These are phyloP conservation scores for Dryas octopetala DNA, from an alignment of 306 rosid species.

Conservation along the genomic window DNA sequence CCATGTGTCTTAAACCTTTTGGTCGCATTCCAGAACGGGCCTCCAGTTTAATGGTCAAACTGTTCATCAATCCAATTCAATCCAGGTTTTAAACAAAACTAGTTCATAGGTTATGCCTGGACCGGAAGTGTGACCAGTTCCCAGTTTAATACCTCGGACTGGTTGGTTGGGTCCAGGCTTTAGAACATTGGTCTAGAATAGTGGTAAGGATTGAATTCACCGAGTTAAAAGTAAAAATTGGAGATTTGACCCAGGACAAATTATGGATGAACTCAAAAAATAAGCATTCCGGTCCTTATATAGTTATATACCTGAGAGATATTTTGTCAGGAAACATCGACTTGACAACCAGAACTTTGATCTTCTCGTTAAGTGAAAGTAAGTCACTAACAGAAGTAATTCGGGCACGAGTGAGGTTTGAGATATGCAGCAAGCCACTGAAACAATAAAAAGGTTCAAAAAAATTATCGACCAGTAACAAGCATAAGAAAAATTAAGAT, in stretches of 20 bases:
- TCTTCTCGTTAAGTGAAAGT: slow-evolving; percentile 67
- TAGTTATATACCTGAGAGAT: slow-evolving; percentile 63
- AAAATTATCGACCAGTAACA: slow-evolving; percentile 16
- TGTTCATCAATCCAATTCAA: background rate
- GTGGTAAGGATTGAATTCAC: background rate
- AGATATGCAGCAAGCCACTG: slow-evolving; percentile 96
- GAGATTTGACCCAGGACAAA: background rate
- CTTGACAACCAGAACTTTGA: slow-evolving; percentile 84
- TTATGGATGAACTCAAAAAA: background rate
- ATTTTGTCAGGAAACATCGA: slow-evolving; percentile 86
- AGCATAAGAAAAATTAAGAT: slow-evolving; percentile 5
- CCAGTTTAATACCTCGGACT: background rate
- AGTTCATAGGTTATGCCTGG: background rate
- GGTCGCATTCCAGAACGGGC: background rate
- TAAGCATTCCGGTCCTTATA: background rate
- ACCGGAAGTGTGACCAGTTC: background rate
- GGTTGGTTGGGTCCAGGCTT: background rate
- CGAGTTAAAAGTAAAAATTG: background rate
- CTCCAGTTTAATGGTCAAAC: background rate
- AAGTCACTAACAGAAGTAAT: slow-evolving; percentile 68
- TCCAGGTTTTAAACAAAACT: background rate
- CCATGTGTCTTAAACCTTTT: background rate
- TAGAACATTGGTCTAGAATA: background rate
- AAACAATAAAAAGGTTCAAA: slow-evolving; percentile 22
- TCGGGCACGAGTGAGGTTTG: slow-evolving; percentile 67